These are phyloP conservation scores for Fraxinus greggii DNA, from an alignment of 305 asterid species.

Conservation along the genomic window DNA sequence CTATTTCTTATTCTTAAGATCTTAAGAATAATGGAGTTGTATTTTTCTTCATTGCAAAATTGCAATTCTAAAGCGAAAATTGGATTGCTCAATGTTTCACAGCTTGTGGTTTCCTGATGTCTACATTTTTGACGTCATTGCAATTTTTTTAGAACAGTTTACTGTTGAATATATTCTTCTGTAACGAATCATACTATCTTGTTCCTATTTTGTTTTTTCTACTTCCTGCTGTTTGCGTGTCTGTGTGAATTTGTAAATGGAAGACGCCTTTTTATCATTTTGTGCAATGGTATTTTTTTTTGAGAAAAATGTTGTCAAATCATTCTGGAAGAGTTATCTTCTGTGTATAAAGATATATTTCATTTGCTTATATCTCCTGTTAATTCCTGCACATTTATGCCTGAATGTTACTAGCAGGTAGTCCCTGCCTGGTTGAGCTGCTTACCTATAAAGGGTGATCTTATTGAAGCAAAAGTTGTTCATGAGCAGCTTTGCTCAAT, in stretches of 20 bases:
- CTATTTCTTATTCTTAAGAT: neutral
- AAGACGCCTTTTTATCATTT: neutral
- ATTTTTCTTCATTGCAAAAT: neutral
- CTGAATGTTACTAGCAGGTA: constrained; percentile 44
- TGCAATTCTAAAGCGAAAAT: neutral
- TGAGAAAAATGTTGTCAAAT: neutral
- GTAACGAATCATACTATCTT: neutral
- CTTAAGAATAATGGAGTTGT: neutral
- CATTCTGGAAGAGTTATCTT: neutral
- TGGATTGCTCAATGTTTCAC: neutral
- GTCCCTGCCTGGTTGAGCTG: constrained; percentile 95
- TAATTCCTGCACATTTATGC: neutral
- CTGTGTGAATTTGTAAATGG: neutral
- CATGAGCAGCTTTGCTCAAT: constrained; percentile 90
- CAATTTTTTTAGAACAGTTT: neutral
- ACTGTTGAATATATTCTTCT: neutral
- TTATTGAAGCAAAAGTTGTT: constrained; percentile 88
- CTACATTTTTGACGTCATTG: neutral
- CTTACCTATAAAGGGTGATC: constrained; percentile 85
- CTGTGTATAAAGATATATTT: neutral
- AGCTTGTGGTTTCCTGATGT: neutral
- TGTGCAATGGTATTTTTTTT: neutral
- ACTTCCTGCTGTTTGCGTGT: neutral
- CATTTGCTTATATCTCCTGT: constrained; percentile 8
- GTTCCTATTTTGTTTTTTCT: neutral